phyloP scores from a whole-genome alignment of 2,329 filamentous ascomycete genomes.

The Pseudocercospora crystallina region DNA sequence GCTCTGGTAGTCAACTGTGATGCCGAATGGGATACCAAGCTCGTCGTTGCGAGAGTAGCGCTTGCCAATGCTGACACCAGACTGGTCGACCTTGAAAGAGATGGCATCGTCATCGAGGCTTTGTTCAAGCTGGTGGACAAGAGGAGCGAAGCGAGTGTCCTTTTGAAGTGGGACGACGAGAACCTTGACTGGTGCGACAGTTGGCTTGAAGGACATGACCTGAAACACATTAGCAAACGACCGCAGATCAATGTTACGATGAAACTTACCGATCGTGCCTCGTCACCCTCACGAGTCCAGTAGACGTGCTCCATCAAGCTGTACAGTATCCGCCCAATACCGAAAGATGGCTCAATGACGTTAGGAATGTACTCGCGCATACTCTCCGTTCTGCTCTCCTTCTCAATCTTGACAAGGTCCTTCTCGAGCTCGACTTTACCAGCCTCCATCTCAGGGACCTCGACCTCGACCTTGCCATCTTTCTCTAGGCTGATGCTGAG shows the following conservation, averaged over 20 bases:
- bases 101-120: conserved; percentile 74
- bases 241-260: not conserved
- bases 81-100: conserved; percentile 85
- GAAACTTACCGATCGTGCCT: conserved; percentile 77
- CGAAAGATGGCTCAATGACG: conserved; percentile 86
- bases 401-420: conserved; percentile 81
- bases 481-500: conserved; percentile 71
- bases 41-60: conserved; percentile 94
- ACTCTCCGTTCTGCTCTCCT: conserved; percentile 77
- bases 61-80: conserved; percentile 89
- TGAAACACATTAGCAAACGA: conserved; percentile 32
- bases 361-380: conserved; percentile 90
- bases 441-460: conserved; percentile 62
- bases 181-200: conserved; percentile 91
- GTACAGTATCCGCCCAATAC: conserved; percentile 93
- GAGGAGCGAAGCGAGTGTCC: conserved; percentile 77
- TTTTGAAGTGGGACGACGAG: conserved; percentile 85
- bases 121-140: conserved; percentile 69
- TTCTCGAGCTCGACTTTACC: conserved; percentile 77
- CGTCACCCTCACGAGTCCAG: conserved; percentile 84
- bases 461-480: conserved; percentile 72
- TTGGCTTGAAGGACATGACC: conserved; percentile 72
- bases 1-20: conserved; percentile 95
- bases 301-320: conserved; percentile 91
- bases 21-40: conserved; percentile 87